Conservation (phyloP, 139 green algal genomes). For the Micractinium conductrix region DNA sequence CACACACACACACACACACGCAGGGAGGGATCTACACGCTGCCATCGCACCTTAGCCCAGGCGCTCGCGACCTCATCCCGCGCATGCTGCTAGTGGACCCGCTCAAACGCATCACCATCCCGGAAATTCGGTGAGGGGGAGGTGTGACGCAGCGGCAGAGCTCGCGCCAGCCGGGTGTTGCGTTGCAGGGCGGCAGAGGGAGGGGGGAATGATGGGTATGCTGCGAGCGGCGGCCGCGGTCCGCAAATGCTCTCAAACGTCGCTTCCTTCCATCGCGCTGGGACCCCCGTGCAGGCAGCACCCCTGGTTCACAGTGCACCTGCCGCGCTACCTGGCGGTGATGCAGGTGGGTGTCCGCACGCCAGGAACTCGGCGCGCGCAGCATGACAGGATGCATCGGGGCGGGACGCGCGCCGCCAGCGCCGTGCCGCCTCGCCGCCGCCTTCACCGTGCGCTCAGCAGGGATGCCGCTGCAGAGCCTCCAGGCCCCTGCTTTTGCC, state of each 20-base stretch:
- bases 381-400: too few species aligned
- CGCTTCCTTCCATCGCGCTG: neutral
- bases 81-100: constrained; percentile 99
- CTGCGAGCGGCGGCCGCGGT: too few species aligned
- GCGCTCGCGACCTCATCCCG: constrained; percentile 96
- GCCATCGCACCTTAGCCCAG: constrained; percentile 91
- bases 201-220: too few species aligned
- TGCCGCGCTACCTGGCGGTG: constrained; percentile 96
- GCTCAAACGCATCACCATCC: constrained; percentile 99
- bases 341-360: constrained; percentile 59
- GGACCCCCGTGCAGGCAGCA: constrained; percentile 68
- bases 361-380: too few species aligned
- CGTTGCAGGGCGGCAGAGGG: too few species aligned
- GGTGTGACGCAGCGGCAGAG: neutral
- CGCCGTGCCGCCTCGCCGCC: too few species aligned
- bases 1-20: too few species aligned
- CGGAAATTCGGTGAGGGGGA: constrained; percentile 85
- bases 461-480: too few species aligned
- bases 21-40: constrained; percentile 94
- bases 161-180: too few species aligned
- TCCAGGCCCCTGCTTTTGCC: neutral
- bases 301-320: constrained; percentile 94
- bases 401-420: too few species aligned
- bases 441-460: too few species aligned
- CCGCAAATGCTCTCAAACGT: neutral